Base-by-base conservation (phyloP, 805 yeast genomes). In the Danielia oregonensis region DNA sequence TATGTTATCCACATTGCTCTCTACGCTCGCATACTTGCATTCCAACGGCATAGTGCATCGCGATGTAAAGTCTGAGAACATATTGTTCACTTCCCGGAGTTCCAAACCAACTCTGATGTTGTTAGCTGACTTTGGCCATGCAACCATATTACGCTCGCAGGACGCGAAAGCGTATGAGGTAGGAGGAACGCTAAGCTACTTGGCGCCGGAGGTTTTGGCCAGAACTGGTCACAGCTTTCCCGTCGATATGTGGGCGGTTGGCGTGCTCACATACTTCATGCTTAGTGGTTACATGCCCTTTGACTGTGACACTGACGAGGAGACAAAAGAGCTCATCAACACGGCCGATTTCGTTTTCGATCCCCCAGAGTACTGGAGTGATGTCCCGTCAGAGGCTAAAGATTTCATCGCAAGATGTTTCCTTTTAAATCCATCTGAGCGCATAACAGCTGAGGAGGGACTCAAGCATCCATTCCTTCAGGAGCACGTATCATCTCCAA, bases 191-290 rank as follows among this genome's bases (percentile, higher is more conserved):
- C 70, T 82, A 5, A 79, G 85, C 14, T 82, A 82, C 55, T 76
- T 82, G 73, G 82, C 89, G 0, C 91, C 91, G 1, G 89, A 82
- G 50, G 55, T 59, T 32, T 68, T 83, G 26, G 63, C 75, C 35
- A 55, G 63, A 11, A 62, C 72, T 32, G 77, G 78, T n/a, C 82
- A 82, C 46, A 73, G 74, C 17, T 67, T 61, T 42, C 70, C 75
- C 3, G 81, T 82, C 2, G 91, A 82, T 51, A 66, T 82, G 21
- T 82, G 91, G 91, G 83, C 89, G 0, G 63, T 82, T 17, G 91
- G 89, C 2, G 87, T 82, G 2, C 62, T 81, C 22, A 70, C 81
- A 2, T 83, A 82, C 53, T 82, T 82, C 47, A 71, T 82, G 71
- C 67, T 79, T 11, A 71, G 82, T 41, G 89, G 89, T 2, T 83